Conservation (phyloP, 306 rosid species). For the Acacia melanoxylon region DNA sequence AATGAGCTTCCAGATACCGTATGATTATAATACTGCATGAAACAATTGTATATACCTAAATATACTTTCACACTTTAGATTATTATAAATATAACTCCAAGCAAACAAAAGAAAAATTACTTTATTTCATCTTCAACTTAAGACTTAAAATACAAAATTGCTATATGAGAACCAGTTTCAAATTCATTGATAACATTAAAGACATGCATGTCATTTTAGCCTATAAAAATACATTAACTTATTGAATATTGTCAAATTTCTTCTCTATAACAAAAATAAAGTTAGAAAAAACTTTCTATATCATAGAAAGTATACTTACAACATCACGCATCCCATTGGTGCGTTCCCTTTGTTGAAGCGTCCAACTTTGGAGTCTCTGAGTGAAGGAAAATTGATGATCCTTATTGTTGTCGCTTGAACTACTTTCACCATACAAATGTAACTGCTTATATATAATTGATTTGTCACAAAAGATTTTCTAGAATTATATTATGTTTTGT, state of each 20-base stretch:
- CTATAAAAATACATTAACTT: neutral
- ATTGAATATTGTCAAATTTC: too few relatives aligned
- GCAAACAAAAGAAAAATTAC: too few relatives aligned
- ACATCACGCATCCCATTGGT: neutral
- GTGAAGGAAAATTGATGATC: neutral
- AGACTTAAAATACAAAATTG: too few relatives aligned
- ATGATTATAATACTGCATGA: constrained; percentile 9
- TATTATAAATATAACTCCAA: neutral
- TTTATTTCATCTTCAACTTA: too few relatives aligned
- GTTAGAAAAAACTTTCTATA: too few relatives aligned
- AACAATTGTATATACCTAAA: neutral
- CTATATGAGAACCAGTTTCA: neutral
- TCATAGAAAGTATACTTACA: neutral
- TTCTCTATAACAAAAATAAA: too few relatives aligned
- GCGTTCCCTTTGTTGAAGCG: neutral
- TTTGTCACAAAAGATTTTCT: neutral
- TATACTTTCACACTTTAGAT: neutral
- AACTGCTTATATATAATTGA: neutral
- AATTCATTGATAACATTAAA: neutral
- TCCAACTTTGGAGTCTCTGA: neutral
- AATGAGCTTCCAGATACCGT: neutral
- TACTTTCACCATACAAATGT: neutral
- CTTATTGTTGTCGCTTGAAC: neutral
- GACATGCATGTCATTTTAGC: neutral
- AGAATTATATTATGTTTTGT: neutral